Conservation (phyloP, 805 yeast species). For the Myxozyma mucilagina region DNA sequence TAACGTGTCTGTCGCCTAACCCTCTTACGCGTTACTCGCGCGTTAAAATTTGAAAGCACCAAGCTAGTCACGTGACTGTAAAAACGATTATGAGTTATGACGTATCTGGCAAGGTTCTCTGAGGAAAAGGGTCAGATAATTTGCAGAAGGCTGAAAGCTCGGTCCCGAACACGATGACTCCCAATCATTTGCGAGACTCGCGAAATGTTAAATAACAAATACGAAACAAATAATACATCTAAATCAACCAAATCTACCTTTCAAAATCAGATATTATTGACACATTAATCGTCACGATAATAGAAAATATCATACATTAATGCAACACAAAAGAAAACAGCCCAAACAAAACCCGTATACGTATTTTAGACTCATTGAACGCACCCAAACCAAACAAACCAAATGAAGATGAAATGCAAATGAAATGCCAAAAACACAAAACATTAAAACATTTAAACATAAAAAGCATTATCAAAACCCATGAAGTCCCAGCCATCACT, state of each 20-base stretch:
- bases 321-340: too few relatives aligned
- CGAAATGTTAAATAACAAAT: background rate
- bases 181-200: background rate
- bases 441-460: too few relatives aligned
- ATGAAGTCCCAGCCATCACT: background rate
- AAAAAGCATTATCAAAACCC: background rate
- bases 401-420: too few relatives aligned
- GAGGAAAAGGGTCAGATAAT: background rate
- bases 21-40: background rate
- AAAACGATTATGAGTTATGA: background rate
- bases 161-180: background rate
- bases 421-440: too few relatives aligned
- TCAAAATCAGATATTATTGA: too few relatives aligned
- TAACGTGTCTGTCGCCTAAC: background rate
- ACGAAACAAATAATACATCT: background rate
- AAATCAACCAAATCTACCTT: background rate
- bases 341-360: too few relatives aligned
- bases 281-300: too few relatives aligned
- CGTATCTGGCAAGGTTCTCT: background rate
- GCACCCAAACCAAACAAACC: too few relatives aligned
- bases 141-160: background rate
- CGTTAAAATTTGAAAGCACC: background rate
- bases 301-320: too few relatives aligned
- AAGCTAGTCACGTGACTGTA: background rate
- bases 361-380: too few relatives aligned